Base-by-base conservation (phyloP, 495 filamentous ascomycete species). In the Elaphomyces granulatus region DNA sequence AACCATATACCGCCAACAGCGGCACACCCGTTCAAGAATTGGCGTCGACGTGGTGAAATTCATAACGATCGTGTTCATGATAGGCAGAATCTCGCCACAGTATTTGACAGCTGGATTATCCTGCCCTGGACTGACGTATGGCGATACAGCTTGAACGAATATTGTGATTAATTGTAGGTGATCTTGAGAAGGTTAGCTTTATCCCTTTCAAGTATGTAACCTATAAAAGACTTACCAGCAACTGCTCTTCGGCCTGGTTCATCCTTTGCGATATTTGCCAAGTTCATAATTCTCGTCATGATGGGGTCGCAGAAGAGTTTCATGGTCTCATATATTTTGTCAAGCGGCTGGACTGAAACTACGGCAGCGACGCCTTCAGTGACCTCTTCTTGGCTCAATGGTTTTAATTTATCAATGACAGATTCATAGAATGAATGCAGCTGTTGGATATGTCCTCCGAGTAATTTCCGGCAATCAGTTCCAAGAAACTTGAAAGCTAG, bases 401-500 rank as follows among this genome's bases (percentile, higher is more conserved):
- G 71, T 10, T 87, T 84, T 10, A 99, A 68, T 41, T 80, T 80
- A 52, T 93, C 81, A 8, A 95, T 69, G 34, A 92, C 78, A 31
- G 78, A 78, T 49, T 90, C 77, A 55, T 93, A 99, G 57, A 99
- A 96, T 8, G 74, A 64, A 51, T 99, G 90, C 1, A 99, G 70
- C 48, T 94, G 81, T 8, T 69, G 51, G 31, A 90, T 80, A 54
- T 87, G 84, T 7, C 71, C 75, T 35, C 78, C 76, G 6, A 99
- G 71, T 10, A 94, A 68, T 46, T 81, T 75, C 50, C 80, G 83
- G 64, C 90, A 99, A 58, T 99, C 90, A 10, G 75, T 80, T 49
- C 92, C 94, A 55, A 96, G 83, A 67, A 94, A 99, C 51, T 87
- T 93, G 61, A 99, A 83, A 6, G 88, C 81, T 62, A 96, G 76